Evolutionary conservation across 78 protist genomes (phyloP).

Genomic region (Dictyostelium purpureum): DNA sequence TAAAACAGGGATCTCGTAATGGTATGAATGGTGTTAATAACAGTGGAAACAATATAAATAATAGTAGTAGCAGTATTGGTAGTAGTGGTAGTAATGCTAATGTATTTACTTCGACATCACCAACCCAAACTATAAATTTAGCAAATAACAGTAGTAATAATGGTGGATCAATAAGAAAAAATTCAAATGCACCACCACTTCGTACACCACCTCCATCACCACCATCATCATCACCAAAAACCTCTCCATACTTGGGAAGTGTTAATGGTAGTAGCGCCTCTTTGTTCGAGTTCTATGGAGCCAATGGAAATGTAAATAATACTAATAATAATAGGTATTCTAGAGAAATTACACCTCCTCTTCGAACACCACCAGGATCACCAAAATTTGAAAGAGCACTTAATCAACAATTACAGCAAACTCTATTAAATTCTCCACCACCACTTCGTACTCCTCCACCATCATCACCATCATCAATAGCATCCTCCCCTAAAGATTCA

Average conservation of each 20-base stretch:
- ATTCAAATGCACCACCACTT: constrained; percentile 61
- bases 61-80: not conserved
- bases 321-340: not conserved
- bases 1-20: constrained; percentile 5
- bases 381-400: constrained; percentile 22
- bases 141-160: not conserved
- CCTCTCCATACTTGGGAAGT: not conserved
- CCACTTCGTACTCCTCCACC: not conserved
- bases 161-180: constrained; percentile 10
- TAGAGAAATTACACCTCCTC: constrained; percentile 54
- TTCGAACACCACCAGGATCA: constrained; percentile 74
- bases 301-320: not conserved
- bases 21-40: not conserved
- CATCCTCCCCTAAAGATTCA: constrained; percentile 8
- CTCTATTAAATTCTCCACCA: not conserved
- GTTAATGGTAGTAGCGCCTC: not conserved
- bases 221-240: constrained; percentile 23
- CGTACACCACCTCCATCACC: constrained; percentile 78
- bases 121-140: not conserved
- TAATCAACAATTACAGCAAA: not conserved
- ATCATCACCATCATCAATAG: constrained; percentile 8
- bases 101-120: not conserved
- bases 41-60: not conserved
- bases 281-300: not conserved
- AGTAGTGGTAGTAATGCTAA: not conserved